These are phyloP conservation scores for Secale cereale DNA, from an alignment of 176 grass and related monocot genomes.

Conservation along the genomic window DNA sequence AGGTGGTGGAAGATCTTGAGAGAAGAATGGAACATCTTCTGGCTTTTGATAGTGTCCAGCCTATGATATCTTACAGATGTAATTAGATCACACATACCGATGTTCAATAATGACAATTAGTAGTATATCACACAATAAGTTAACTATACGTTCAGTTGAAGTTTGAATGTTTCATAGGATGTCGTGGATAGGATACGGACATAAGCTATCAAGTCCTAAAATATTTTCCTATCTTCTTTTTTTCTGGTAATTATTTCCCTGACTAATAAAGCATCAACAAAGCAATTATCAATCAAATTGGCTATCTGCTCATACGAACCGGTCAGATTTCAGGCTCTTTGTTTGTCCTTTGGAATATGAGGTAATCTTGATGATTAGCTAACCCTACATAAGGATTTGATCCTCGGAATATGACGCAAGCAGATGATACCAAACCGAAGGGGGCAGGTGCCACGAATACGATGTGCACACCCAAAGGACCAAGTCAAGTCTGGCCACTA, in stretches of 20 bases:
- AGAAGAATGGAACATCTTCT: constrained; percentile 87
- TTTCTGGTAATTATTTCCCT: neutral
- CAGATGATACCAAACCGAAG: neutral
- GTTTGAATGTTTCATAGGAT: neutral
- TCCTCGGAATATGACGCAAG: neutral
- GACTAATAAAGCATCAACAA: neutral
- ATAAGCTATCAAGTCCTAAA: neutral
- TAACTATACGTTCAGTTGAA: neutral
- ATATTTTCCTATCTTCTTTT: neutral
- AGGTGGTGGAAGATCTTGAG: constrained; percentile 49
- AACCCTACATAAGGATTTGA: neutral
- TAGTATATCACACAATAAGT: neutral
- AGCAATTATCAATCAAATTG: neutral
- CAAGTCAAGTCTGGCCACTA: neutral
- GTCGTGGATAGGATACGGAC: neutral
- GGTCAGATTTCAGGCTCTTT: neutral
- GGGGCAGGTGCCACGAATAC: neutral
- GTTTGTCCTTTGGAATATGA: neutral
- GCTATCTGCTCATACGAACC: neutral
- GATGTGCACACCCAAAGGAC: neutral
- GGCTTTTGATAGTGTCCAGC: constrained; percentile 73
- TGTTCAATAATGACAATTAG: neutral
- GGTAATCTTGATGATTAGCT: neutral
- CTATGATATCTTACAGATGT: constrained; percentile 27
- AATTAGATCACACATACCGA: neutral